These are phyloP conservation scores for Neopestalotiopsis sp. DNA, from an alignment of 2,329 filamentous ascomycete genomes.

Conservation along the genomic window DNA sequence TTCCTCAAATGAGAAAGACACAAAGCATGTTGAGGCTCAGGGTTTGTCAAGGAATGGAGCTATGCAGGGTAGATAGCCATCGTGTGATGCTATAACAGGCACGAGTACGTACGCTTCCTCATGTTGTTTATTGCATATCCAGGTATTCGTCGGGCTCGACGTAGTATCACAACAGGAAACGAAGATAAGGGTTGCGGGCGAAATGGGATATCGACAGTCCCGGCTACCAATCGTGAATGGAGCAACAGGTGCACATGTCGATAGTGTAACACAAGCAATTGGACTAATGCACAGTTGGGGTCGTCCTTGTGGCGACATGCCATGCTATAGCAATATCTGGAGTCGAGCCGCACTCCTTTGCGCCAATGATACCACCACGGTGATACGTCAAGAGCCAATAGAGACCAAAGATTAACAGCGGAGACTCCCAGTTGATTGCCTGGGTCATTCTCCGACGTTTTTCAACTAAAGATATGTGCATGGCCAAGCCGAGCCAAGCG, in stretches of 20 bases:
- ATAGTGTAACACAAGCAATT: background rate
- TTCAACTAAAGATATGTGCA: background rate
- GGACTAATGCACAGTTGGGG: background rate
- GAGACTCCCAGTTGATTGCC: background rate
- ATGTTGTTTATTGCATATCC: background rate
- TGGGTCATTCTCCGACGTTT: background rate
- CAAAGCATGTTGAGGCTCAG: background rate
- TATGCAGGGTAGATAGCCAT: background rate
- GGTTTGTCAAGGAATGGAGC: background rate
- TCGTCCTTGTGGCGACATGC: background rate
- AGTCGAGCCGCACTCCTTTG: background rate
- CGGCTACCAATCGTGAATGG: background rate
- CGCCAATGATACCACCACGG: background rate
- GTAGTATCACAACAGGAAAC: background rate
- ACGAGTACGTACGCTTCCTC: background rate
- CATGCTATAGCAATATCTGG: background rate
- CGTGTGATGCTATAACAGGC: background rate
- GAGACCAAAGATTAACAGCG: background rate
- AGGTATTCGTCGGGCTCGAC: background rate
- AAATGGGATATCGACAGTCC: background rate
- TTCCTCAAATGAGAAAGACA: slow-evolving; percentile 2
- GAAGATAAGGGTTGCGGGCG: background rate
- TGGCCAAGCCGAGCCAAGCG: slow-evolving; percentile 6
- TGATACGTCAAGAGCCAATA: background rate
- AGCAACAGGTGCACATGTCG: background rate